Evolutionary conservation across 2,329 filamentous ascomycete genomes (phyloP).

Genomic region (Epichloe gansuensis): DNA sequence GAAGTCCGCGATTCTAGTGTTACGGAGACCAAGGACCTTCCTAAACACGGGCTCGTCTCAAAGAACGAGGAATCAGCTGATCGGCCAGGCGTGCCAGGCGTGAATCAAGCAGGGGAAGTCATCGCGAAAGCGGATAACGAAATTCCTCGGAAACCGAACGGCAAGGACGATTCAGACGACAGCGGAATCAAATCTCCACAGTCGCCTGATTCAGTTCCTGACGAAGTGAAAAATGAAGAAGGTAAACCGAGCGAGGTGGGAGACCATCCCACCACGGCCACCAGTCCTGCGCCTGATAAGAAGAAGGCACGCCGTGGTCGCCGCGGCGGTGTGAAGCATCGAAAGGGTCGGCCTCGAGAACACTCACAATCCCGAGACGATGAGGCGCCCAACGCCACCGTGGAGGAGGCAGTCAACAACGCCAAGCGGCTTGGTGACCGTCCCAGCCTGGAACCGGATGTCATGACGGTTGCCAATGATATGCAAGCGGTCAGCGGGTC

Average conservation of each 20-base stretch:
- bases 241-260: background rate
- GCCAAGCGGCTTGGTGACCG: conserved; percentile 45
- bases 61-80: background rate
- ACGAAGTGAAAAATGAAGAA: background rate
- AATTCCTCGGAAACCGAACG: background rate
- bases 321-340: conserved; percentile 58
- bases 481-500: conserved; percentile 47
- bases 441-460: conserved; percentile 45
- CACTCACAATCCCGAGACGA: conserved; percentile 37
- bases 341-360: conserved; percentile 43
- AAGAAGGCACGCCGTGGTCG: conserved; percentile 58
- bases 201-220: background rate
- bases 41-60: background rate
- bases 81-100: background rate
- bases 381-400: conserved; percentile 28
- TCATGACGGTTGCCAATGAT: conserved; percentile 43
- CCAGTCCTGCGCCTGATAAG: conserved; percentile 28
- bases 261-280: background rate
- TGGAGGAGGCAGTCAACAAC: conserved; percentile 49
- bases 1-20: background rate
- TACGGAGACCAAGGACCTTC: background rate
- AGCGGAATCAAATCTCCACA: background rate
- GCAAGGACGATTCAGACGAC: background rate
- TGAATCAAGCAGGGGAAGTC: background rate
- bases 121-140: background rate